phyloP scores from a whole-genome alignment of 2,329 filamentous ascomycete genomes.

The Pseudocercospora crystallina region DNA sequence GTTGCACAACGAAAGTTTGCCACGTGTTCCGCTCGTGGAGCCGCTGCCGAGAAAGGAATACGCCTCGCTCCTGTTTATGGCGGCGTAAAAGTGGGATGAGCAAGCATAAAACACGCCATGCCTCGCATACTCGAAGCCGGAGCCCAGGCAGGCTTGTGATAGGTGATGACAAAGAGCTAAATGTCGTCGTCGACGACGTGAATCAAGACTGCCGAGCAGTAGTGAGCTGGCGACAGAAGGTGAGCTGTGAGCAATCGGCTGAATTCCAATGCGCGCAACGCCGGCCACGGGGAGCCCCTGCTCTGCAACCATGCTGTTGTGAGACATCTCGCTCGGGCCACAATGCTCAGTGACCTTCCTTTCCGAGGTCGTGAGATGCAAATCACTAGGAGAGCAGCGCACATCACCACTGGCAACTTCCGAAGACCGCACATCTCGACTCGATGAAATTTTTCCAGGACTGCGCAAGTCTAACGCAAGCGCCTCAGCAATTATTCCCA shows the following conservation, averaged over 20 bases:
- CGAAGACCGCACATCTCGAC: not conserved
- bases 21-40: too few relatives aligned
- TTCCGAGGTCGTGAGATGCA: conserved; percentile 1
- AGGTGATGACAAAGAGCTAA: not conserved
- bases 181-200: too few relatives aligned
- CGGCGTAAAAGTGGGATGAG: too few relatives aligned
- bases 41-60: too few relatives aligned
- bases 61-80: too few relatives aligned
- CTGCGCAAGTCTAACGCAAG: not conserved
- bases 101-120: too few relatives aligned
- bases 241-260: conserved; percentile 5
- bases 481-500: not conserved
- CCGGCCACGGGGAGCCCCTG: not conserved
- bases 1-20: too few relatives aligned
- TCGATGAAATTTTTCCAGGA: not conserved
- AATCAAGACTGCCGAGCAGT: conserved; percentile 2
- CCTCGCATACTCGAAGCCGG: too few relatives aligned
- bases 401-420: conserved; percentile 1
- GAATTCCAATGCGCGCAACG: conserved; percentile 4
- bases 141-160: too few relatives aligned
- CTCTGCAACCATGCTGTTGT: conserved; percentile 1
- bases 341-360: conserved; percentile 3
- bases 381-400: not conserved
- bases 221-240: not conserved
- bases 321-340: conserved; percentile 1